Base-by-base conservation (phyloP, 331 rosid genomes). In the Dryas integrifolia region DNA sequence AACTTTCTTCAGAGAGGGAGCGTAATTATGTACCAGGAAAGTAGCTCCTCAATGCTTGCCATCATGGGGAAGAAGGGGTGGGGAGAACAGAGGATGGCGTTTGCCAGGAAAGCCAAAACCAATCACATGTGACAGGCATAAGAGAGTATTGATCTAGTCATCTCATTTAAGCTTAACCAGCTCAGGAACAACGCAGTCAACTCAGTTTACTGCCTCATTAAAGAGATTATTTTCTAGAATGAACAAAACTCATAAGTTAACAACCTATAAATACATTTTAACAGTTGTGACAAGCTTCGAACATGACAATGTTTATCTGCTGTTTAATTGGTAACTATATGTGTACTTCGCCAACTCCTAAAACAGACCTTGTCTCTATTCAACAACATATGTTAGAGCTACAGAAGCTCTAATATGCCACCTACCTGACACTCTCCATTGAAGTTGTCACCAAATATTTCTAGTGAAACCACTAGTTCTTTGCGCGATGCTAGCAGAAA, bases 271-370 rank as follows among this genome's bases (percentile, higher is more conserved):
- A 44, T 21, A 70, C 44, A 70, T 4, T 16, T 40, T 7, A 45
- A 45, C 57, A 14, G 45, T 45, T 24, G 75, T 57, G 26, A 58
- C 40, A 9, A 58, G 75, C 75, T 58, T 38, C 30, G 10, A 30
- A 5, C 30, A 58, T 26, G 56, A n/a, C 14, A 15, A 40, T n/a
- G 40, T 62, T n/a, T 30, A 62, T 58, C 74, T 24, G 53, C 53
- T 41, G 56, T 49, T 18, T 16, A 55, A 16, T 70, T 55, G 75
- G 56, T 18, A 18, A 18, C 21, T 57, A 2, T 13, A 35, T 44
- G 5, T 21, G 24, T 38, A 46, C 26, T 61, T 6, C 12, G 66
- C 6, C 47, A 70, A 30, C 55, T 56, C 51, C 51, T 52, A 53
- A 53, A 7, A 11, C 48, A n/a, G 46, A 30, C 26, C 4, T 9